Evolutionary conservation across 805 yeast genomes (phyloP).

Genomic region (Lipomyces sp.): DNA sequence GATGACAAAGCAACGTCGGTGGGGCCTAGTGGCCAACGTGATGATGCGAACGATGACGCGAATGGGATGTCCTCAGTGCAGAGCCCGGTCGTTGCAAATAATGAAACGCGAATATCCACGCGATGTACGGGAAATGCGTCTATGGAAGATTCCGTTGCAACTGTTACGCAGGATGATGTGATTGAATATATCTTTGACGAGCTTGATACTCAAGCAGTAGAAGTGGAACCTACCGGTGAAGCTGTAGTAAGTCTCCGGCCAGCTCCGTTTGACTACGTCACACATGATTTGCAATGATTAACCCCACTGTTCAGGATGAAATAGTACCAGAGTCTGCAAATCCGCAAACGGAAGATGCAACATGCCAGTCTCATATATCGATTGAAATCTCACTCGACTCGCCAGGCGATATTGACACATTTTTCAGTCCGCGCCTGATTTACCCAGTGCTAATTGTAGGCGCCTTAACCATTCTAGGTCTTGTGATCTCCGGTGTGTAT

Average conservation of each 20-base stretch:
- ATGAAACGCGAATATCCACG: background rate
- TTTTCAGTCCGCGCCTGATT: conserved; percentile 4
- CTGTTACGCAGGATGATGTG: background rate
- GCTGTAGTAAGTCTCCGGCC: background rate
- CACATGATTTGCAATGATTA: background rate
- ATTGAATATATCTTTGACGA: background rate
- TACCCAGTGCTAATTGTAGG: conserved; percentile 16
- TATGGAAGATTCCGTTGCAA: background rate
- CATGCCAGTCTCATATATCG: background rate
- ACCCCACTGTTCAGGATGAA: background rate
- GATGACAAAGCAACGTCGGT: background rate
- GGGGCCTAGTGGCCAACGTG: background rate
- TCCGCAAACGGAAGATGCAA: background rate
- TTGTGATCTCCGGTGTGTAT: conserved; percentile 9
- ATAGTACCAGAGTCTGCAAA: background rate
- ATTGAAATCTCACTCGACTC: background rate
- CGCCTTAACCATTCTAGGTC: background rate
- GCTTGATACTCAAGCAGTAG: background rate
- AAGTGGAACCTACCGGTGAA: background rate
- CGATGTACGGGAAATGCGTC: background rate
- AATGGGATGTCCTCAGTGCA: background rate
- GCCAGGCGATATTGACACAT: background rate
- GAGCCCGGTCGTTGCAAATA: background rate
- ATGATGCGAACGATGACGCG: background rate
- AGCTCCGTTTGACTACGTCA: background rate